Base-by-base conservation (phyloP, 2,329 filamentous ascomycete genomes). In the Calonectria hongkongensis region DNA sequence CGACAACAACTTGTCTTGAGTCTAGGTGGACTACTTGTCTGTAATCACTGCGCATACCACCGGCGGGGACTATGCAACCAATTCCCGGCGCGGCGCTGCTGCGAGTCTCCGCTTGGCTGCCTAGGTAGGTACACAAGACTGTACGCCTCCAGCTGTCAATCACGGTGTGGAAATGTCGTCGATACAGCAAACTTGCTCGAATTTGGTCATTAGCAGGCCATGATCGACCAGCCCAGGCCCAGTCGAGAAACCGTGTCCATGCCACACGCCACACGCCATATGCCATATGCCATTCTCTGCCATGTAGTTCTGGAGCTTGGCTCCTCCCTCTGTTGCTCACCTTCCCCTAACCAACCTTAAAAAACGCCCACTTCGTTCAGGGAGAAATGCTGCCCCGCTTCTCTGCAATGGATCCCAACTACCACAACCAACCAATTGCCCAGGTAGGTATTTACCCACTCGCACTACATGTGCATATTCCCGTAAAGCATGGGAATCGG, bases 381-480 rank as follows among this genome's bases (percentile, higher is more conserved):
- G 56, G 64, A 71, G 69, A 71, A 71, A 71, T 71, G 64, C 47
- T 63, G 69, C 69, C 69, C 69, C 69, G 69, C 69, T 68, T 58
- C 43, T 66, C 36, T 50, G 50, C 56, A 68, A 68, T 64, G 56
- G 36, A 41, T 64, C 45, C 48, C 50, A 67, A 64, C 62, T 15
- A 43, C 39, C 25, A 21, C 56, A 8, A 8, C 41, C 39, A 45
- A 63, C 39, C 58, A 43, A 47, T 28, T 45, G 39, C 39, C 45
- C 7, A 30, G 21, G 33, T 36, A 36, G 33, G 8, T 36, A 36
- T 63, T 63, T 63, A 47, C 58, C 39, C 58, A 63, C 58, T 15
- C 58, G 28, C 58, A 63, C 58, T 47, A 41, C 58, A 47, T 60
- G 21, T 60, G 54, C 54, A 60, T 60, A 36, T 27, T 60, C 33